These are phyloP conservation scores for Linum trigynum DNA, from an alignment of 345 rosid species.

Conservation along the genomic window DNA sequence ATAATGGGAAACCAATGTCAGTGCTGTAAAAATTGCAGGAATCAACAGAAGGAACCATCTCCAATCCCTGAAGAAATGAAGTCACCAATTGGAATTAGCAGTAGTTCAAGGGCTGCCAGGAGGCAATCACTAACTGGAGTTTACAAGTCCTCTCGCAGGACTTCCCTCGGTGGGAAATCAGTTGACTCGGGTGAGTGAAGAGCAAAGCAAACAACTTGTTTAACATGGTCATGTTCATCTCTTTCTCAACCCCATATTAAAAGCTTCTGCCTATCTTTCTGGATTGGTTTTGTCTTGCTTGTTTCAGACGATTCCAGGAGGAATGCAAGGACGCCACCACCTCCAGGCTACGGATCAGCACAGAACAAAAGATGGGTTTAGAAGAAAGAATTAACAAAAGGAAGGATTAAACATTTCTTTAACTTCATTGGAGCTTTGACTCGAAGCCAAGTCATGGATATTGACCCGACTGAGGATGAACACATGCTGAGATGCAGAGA, in stretches of 20 bases:
- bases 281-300: neutral
- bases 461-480: too few relatives aligned
- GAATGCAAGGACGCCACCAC: conserved; percentile 63
- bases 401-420: neutral
- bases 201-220: neutral
- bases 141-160: conserved; percentile 39
- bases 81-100: conserved; percentile 31
- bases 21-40: neutral
- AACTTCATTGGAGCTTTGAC: too few relatives aligned
- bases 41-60: conserved; percentile 26
- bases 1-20: neutral
- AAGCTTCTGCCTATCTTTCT: neutral
- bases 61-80: conserved; percentile 22
- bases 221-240: neutral
- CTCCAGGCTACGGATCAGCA: conserved; percentile 40
- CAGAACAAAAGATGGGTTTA: conserved; percentile 40
- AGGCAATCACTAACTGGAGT: conserved; percentile 74
- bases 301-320: conserved; percentile 29
- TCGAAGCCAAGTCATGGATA: too few relatives aligned
- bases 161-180: conserved; percentile 77
- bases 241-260: neutral
- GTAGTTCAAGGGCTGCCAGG: conserved; percentile 32
- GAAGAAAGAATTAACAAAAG: neutral
- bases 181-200: conserved; percentile 35
- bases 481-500: too few relatives aligned